These are phyloP conservation scores for Collybia nuda DNA, from an alignment of 768 basidiomycete genomes.

Conservation along the genomic window DNA sequence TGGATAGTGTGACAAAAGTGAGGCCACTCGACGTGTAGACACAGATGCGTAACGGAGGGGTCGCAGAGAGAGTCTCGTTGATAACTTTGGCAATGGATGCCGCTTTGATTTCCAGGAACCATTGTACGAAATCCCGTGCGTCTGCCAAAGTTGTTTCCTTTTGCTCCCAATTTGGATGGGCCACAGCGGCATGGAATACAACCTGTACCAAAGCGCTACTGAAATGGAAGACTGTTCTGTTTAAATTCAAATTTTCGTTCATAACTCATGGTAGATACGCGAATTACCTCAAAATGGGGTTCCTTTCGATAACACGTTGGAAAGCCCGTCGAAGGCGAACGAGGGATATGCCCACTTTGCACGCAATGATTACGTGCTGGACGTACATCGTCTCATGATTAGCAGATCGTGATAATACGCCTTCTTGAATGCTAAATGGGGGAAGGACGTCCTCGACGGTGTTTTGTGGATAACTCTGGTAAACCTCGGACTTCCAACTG, in stretches of 20 bases:
- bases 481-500: slow-evolving; percentile 12
- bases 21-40: slow-evolving; percentile 11
- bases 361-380: slow-evolving; percentile 38
- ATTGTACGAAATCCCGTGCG: slow-evolving; percentile 11
- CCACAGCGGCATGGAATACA: slow-evolving; percentile 16
- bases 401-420: slow-evolving; percentile 40
- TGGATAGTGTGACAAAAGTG: slow-evolving; percentile 24
- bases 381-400: slow-evolving; percentile 38
- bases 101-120: slow-evolving; percentile 19
- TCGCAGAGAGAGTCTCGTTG: slow-evolving; percentile 23
- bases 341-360: slow-evolving; percentile 19
- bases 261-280: neutral
- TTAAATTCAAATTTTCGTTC: neutral
- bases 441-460: slow-evolving; percentile 31
- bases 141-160: slow-evolving; percentile 3
- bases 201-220: slow-evolving; percentile 25
- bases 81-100: slow-evolving; percentile 20
- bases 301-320: slow-evolving; percentile 22
- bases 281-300: slow-evolving; percentile 26
- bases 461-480: slow-evolving; percentile 10
- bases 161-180: slow-evolving; percentile 17
- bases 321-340: slow-evolving; percentile 29
- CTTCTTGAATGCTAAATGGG: slow-evolving; percentile 46
- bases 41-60: slow-evolving; percentile 22
- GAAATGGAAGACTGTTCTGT: slow-evolving; percentile 31